These are phyloP conservation scores for Cladosporium colombiae DNA, from an alignment of 2,329 filamentous ascomycete genomes.

Conservation along the genomic window DNA sequence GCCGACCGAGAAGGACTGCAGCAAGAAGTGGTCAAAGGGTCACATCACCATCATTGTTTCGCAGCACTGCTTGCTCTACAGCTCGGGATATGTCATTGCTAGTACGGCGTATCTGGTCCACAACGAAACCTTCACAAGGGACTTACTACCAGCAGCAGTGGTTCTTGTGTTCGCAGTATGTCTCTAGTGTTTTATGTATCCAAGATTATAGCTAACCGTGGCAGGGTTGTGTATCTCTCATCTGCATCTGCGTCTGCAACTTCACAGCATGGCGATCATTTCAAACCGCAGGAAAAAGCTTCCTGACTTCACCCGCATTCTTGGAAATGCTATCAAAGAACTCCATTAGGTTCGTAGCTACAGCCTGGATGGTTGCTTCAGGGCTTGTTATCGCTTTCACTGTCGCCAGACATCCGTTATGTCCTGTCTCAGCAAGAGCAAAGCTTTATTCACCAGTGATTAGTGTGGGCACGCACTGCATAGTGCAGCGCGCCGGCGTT, in stretches of 20 bases:
- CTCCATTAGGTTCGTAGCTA: conserved; percentile 25
- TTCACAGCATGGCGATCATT: conserved; percentile 1
- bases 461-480: conserved; percentile 28
- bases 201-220: not conserved
- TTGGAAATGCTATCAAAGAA: conserved; percentile 24
- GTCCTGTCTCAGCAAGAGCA: conserved; percentile 13
- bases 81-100: conserved; percentile 29
- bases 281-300: not conserved
- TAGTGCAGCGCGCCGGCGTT: conserved; percentile 31
- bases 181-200: too few species aligned
- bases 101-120: conserved; percentile 29
- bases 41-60: conserved; percentile 26
- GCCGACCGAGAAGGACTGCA: conserved; percentile 13
- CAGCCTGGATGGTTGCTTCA: conserved; percentile 30
- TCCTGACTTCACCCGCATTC: not conserved
- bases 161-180: conserved; percentile 16
- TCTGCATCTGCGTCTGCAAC: not conserved
- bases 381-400: conserved; percentile 32
- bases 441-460: not conserved
- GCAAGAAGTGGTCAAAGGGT: conserved; percentile 8
- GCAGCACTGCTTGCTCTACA: conserved; percentile 32
- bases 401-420: conserved; percentile 26
- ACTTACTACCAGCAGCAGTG: conserved; percentile 23
- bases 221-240: not conserved
- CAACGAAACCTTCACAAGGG: conserved; percentile 25